Evolutionary conservation across 2,329 filamentous ascomycete genomes (phyloP).

Genomic region (Ascochyta rabiei): DNA sequence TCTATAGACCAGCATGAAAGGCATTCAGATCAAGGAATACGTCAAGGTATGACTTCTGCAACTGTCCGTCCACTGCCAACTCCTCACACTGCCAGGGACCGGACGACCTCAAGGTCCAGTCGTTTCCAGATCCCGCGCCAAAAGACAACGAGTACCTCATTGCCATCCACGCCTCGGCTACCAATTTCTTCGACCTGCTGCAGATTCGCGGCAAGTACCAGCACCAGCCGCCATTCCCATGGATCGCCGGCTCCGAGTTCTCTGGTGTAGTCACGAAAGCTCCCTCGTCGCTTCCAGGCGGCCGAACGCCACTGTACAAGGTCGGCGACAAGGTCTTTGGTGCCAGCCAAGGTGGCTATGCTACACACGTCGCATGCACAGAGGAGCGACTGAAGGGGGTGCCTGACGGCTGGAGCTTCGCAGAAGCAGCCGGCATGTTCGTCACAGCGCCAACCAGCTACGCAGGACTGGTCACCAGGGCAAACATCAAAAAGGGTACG

Average conservation of each 20-base stretch:
- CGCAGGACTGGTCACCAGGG: conserved; percentile 78
- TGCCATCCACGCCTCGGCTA: conserved; percentile 81
- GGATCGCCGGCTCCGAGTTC: conserved; percentile 88
- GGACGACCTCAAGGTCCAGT: conserved; percentile 75
- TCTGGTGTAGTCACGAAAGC: conserved; percentile 75
- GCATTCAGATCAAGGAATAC: conserved; percentile 75
- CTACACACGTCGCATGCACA: conserved; percentile 71
- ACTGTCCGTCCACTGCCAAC: conserved; percentile 2
- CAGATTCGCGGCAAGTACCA: conserved; percentile 97
- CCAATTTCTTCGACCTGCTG: conserved; percentile 97
- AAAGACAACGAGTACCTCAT: conserved; percentile 80
- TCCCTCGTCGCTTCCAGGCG: conserved; percentile 58
- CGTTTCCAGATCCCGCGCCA: conserved; percentile 76
- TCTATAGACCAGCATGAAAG: conserved; percentile 63
- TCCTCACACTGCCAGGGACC: conserved; percentile 64
- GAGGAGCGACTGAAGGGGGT: conserved; percentile 75
- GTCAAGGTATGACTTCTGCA: conserved; percentile 63
- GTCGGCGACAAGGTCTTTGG: conserved; percentile 86
- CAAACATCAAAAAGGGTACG: conserved; percentile 67
- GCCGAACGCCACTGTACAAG: conserved; percentile 66
- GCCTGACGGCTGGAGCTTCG: conserved; percentile 80
- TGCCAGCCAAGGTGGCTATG: conserved; percentile 83
- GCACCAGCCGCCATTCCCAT: conserved; percentile 84
- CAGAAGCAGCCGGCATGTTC: conserved; percentile 85
- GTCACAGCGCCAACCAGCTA: conserved; percentile 93